Conservation (phyloP, 768 basidiomycete species). For the Serendipita sp. region DNA sequence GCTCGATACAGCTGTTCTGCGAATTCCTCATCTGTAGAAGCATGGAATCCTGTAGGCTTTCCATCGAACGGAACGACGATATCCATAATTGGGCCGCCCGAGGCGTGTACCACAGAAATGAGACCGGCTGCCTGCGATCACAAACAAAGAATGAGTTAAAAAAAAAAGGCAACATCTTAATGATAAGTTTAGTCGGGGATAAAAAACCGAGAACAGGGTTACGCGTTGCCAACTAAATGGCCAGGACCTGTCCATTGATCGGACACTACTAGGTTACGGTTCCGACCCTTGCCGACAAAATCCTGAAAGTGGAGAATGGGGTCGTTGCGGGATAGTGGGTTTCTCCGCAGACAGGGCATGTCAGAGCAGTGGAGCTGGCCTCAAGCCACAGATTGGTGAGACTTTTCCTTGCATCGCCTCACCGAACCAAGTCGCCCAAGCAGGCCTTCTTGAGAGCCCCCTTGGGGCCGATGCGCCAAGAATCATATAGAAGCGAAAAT, state of each 20-base stretch:
- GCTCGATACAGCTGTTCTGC: slow-evolving; percentile 49
- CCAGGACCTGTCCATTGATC: too few relatives aligned
- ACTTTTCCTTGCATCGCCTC: too few relatives aligned
- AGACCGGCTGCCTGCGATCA: slow-evolving; percentile 69
- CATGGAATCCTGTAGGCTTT: slow-evolving; percentile 74
- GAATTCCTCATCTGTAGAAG: slow-evolving; percentile 44
- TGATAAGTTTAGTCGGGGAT: not conserved
- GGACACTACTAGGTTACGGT: too few relatives aligned
- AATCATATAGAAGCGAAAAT: slow-evolving; percentile 2
- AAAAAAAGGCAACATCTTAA: not conserved
- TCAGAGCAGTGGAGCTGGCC: too few relatives aligned
- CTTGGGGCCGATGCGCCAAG: not conserved
- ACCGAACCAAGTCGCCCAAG: not conserved
- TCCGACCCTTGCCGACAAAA: too few relatives aligned
- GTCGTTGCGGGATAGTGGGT: too few relatives aligned
- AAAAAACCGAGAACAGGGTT: not conserved
- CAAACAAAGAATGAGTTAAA: not conserved
- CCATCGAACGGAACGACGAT: slow-evolving; percentile 72
- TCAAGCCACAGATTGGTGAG: too few relatives aligned
- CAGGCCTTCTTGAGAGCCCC: not conserved
- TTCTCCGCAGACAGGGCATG: too few relatives aligned
- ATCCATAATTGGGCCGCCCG: slow-evolving; percentile 80
- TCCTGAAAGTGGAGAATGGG: too few relatives aligned
- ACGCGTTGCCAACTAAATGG: too few relatives aligned
- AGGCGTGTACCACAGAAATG: slow-evolving; percentile 82